phyloP scores from a whole-genome alignment of 495 filamentous ascomycete species.

The Cercophora newfieldiana region DNA sequence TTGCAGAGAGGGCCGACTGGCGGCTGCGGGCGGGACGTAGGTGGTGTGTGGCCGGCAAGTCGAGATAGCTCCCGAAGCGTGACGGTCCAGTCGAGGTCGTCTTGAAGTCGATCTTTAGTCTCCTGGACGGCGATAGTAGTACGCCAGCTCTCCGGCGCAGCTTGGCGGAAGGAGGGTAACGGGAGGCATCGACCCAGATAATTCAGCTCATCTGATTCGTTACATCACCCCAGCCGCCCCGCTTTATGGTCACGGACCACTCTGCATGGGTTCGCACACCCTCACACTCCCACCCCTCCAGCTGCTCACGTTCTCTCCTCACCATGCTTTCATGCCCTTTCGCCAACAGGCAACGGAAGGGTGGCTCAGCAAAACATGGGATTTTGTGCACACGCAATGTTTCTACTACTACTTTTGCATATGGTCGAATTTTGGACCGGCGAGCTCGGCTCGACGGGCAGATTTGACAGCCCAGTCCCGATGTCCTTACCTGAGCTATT shows the following conservation, averaged over 20 bases:
- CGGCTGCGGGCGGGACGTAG: neutral
- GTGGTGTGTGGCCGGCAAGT: constrained; percentile 5
- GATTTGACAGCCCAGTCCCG: neutral
- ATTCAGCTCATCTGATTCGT: constrained; percentile 5
- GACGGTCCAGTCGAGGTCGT: constrained; percentile 1
- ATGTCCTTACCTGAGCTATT: too few species aligned
- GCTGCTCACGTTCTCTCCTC: neutral
- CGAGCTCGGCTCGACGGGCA: neutral
- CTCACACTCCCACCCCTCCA: neutral
- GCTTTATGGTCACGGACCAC: neutral
- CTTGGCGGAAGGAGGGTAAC: neutral
- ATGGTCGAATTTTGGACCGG: neutral
- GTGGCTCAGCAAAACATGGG: constrained; percentile 12
- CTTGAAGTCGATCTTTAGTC: constrained; percentile 9
- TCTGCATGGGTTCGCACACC: neutral
- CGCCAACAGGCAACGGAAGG: too few species aligned
- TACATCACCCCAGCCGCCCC: neutral
- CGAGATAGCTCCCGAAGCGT: neutral
- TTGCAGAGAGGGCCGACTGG: neutral
- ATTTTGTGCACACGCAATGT: constrained; percentile 2
- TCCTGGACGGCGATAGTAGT: neutral
- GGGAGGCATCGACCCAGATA: neutral
- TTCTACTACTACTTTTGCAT: neutral
- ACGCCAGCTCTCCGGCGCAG: neutral
- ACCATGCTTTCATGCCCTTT: neutral